These are phyloP conservation scores for Tetragonia tetragonoides DNA, from an alignment of 148 eudicot species.

Conservation along the genomic window DNA sequence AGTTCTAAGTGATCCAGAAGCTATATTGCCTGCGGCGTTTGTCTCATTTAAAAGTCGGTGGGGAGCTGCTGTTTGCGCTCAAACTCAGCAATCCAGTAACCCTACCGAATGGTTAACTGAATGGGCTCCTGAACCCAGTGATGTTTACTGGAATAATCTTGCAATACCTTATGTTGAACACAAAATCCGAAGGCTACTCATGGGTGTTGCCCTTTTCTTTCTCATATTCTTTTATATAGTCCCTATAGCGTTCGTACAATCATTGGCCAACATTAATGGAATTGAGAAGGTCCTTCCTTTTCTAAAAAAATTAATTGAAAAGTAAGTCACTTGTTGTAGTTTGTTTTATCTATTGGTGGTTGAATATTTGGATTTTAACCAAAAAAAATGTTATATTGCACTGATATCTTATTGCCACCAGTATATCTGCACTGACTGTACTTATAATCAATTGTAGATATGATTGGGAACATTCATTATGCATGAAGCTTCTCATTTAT, in stretches of 20 bases:
- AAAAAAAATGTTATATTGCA: neutral
- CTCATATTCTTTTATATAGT: conserved; percentile 91
- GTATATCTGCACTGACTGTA: neutral
- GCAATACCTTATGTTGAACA: conserved; percentile 84
- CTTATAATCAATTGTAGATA: neutral
- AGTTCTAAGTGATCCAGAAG: conserved; percentile 66
- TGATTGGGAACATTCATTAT: neutral
- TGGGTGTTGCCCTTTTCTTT: conserved; percentile 76
- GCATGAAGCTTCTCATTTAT: neutral
- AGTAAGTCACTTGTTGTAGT: conserved; percentile 46
- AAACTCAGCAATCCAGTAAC: conserved; percentile 86
- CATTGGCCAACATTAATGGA: conserved; percentile 84
- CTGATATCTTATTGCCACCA: neutral
- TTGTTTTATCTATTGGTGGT: neutral
- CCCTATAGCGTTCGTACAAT: conserved; percentile 88
- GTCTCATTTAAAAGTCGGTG: conserved; percentile 88
- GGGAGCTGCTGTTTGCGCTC: conserved; percentile 99
- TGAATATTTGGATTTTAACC: neutral
- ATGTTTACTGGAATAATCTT: conserved; percentile 88
- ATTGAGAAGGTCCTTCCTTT: conserved; percentile 85
- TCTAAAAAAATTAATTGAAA: conserved; percentile 49
- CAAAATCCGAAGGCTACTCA: conserved; percentile 59
- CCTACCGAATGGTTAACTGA: conserved; percentile 89
- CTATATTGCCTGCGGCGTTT: conserved; percentile 91
- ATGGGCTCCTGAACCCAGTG: conserved; percentile 98